Base-by-base conservation (phyloP, 306 rosid genomes). In the Prosopis cineraria region DNA sequence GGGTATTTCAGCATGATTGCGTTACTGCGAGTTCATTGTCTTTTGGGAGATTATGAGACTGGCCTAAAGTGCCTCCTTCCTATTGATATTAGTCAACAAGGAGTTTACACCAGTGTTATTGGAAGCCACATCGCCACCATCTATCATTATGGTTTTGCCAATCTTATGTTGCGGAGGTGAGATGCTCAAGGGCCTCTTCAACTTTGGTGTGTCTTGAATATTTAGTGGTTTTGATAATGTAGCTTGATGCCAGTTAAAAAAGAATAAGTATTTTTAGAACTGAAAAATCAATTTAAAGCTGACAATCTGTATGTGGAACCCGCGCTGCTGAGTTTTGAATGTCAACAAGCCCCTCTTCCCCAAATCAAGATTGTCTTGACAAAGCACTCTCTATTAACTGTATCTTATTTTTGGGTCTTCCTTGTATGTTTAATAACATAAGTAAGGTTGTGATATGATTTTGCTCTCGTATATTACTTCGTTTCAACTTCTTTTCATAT, bases 1-100 rank as follows among this genome's bases (percentile, higher is more conserved):
- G 99, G 98, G 34, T 96, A 96, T 81, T 96, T 96, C 81, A 90
- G 99, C 76, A 93, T 91, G 99, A 97, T 96, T 72, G 99, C 98
- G 6, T 85, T 96, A 86, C 91, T 96, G 20, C 86, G 97, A 75
- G 97, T 95, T 62, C 98, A 93, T 81, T 96, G 99, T 81, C 91
- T 96, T 22, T 84, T 96, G 76, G 99, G 98, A n/a, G 99, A 96
- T 89, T 96, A 96, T 87, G 93, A 90, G 36, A 93, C 97, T 13
- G 98, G 96, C 66, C 84, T 96, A 58, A 96, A 93, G 80, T 88
- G 96, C 79, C 79, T 93, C 75, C 94, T 73, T 17, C 97, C 99
- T 5, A 87, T 96, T 79, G 96, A 93, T 79, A 88, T 95, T 41
- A 93, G 84, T 73, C 99, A 90, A 75, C 98, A 88, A 70, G 99